Evolutionary conservation across 257 asterid genomes (phyloP).

Genomic region (Misopates orontium): DNA sequence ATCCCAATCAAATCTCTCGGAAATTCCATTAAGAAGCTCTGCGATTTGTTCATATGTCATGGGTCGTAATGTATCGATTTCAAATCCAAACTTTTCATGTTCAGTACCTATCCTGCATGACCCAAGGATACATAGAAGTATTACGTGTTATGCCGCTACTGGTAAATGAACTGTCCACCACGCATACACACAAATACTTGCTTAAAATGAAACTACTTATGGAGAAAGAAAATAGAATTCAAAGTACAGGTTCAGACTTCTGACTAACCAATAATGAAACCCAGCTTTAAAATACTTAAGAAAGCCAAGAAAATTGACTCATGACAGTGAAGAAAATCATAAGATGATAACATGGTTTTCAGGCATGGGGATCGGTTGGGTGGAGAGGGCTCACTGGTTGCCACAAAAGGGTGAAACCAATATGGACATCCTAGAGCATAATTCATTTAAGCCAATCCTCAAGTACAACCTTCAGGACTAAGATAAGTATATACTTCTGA

Average conservation of each 20-base stretch:
- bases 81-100: conserved; percentile 97
- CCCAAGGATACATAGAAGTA: conserved; percentile 3
- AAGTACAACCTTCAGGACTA: background rate
- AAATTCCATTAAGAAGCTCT: conserved; percentile 75
- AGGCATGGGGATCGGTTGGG: background rate
- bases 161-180: conserved; percentile 18
- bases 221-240: background rate
- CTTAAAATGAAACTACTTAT: conserved; percentile 8
- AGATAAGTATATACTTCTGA: background rate
- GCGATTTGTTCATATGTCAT: conserved; percentile 90
- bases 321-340: background rate
- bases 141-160: background rate
- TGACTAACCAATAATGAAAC: background rate
- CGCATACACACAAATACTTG: conserved; percentile 6
- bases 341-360: background rate
- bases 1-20: conserved; percentile 99
- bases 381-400: background rate
- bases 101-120: conserved; percentile 93
- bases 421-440: background rate
- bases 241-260: background rate
- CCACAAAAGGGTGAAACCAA: background rate
- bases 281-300: background rate
- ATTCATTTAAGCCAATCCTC: background rate
- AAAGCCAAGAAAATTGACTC: background rate
- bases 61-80: conserved; percentile 68